These are phyloP conservation scores for Babesia bigemina DNA, from an alignment of 169 alveolate species.

Conservation along the genomic window DNA sequence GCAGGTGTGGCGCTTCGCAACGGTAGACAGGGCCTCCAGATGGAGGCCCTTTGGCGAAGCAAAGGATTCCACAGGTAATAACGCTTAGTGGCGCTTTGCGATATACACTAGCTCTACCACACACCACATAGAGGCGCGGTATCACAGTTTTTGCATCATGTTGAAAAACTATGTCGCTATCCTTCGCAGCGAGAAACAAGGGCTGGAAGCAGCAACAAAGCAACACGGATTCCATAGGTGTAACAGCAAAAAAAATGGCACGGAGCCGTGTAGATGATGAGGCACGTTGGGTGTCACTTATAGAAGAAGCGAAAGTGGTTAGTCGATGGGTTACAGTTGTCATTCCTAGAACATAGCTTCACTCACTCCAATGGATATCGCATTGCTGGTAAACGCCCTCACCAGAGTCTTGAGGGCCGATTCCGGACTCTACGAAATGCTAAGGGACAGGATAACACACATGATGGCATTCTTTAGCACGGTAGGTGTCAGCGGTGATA, in stretches of 20 bases:
- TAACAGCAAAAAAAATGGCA: constrained; percentile 39
- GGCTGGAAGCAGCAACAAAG: neutral
- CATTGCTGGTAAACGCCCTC: constrained; percentile 59
- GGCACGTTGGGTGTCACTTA: constrained; percentile 25
- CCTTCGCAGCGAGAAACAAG: neutral
- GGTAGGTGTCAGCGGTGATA: constrained; percentile 11
- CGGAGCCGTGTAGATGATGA: neutral
- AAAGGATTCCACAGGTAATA: constrained; percentile 20
- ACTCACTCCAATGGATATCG: constrained; percentile 61
- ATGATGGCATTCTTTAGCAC: constrained; percentile 35
- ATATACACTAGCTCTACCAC: too few relatives aligned
- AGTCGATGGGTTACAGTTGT: neutral
- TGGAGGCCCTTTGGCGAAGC: constrained; percentile 20
- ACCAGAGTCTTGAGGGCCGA: constrained; percentile 47
- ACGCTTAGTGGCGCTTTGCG: too few relatives aligned
- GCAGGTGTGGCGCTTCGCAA: neutral
- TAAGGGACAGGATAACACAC: constrained; percentile 21
- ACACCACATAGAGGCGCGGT: too few relatives aligned
- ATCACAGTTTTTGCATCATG: too few relatives aligned
- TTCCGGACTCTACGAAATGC: constrained; percentile 27
- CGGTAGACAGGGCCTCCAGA: constrained; percentile 6
- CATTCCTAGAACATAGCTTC: constrained; percentile 15
- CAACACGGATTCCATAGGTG: constrained; percentile 9
- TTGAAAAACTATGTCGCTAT: too few relatives aligned
- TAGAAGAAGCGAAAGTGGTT: constrained; percentile 21